These are phyloP conservation scores for Ceratocystis albifundus DNA, from an alignment of 2,329 filamentous ascomycete genomes.

Conservation along the genomic window DNA sequence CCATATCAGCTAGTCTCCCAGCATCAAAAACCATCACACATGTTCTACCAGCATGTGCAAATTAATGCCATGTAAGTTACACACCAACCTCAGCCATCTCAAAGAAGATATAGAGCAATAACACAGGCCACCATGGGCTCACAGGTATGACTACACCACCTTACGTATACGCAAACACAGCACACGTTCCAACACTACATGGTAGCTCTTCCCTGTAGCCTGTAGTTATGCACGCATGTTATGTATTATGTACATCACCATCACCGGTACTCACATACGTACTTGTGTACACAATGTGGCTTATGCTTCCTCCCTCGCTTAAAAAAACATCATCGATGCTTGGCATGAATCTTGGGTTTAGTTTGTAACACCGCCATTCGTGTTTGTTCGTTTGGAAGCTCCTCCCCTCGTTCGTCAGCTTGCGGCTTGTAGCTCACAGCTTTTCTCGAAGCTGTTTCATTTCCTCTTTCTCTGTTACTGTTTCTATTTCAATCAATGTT, in stretches of 20 bases:
- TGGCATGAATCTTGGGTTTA: background rate
- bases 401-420: background rate
- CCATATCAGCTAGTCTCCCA: too few species aligned
- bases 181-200: too few species aligned
- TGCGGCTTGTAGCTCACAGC: background rate
- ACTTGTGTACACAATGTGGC: background rate
- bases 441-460: background rate
- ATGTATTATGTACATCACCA: background rate
- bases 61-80: too few species aligned
- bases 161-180: too few species aligned
- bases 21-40: too few species aligned
- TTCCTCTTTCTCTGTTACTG: background rate
- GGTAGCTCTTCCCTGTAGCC: too few species aligned
- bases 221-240: background rate
- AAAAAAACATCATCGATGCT: background rate
- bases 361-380: slow-evolving; percentile 1
- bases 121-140: too few species aligned
- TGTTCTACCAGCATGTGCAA: too few species aligned
- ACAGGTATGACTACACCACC: too few species aligned
- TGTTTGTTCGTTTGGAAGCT: background rate
- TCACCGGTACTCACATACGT: background rate
- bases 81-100: too few species aligned
- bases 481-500: background rate
- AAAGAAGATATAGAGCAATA: too few species aligned
- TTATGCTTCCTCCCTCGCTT: too few species aligned